These are phyloP conservation scores for Pachyrhizus erosus DNA, from an alignment of 306 rosid species.

Conservation along the genomic window DNA sequence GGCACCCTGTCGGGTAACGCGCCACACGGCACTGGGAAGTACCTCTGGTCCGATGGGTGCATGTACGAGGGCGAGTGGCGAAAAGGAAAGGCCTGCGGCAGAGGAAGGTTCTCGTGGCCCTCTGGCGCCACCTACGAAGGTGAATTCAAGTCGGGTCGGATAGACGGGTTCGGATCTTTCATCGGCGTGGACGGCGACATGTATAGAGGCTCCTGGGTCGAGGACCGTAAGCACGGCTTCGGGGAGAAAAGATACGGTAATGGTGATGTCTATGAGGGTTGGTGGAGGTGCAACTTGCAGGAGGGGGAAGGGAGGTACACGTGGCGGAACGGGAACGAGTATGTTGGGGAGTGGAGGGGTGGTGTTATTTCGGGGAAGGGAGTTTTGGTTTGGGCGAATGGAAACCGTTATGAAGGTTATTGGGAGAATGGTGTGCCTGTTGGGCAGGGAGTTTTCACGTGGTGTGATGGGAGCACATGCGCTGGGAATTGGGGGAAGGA, in stretches of 20 bases:
- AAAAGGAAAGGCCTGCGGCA: constrained; percentile 53
- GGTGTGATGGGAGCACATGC: constrained; percentile 41
- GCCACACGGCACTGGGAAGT: constrained; percentile 64
- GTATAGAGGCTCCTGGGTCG: constrained; percentile 51
- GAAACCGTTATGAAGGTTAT: constrained; percentile 52
- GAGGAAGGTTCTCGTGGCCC: constrained; percentile 63
- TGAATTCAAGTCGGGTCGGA: constrained; percentile 54
- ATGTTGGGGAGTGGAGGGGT: constrained; percentile 59
- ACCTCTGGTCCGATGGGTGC: constrained; percentile 66
- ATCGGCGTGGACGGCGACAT: constrained; percentile 53
- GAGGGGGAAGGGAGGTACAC: constrained; percentile 62
- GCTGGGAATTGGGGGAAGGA: constrained; percentile 49
- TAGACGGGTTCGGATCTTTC: constrained; percentile 56
- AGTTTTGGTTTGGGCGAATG: constrained; percentile 55
- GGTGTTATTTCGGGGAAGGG: constrained; percentile 62
- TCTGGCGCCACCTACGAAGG: constrained; percentile 64
- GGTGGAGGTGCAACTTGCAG: constrained; percentile 57
- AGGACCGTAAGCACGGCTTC: constrained; percentile 50
- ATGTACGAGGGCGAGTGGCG: constrained; percentile 62
- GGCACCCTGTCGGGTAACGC: constrained; percentile 49
- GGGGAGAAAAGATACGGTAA: constrained; percentile 55
- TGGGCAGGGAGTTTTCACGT: constrained; percentile 53
- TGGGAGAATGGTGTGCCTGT: constrained; percentile 65
- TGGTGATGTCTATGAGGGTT: constrained; percentile 55
- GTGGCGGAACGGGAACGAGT: constrained; percentile 69